Evolutionary conservation across 179 eudicot species (phyloP).

Genomic region (Nepenthes alata): DNA sequence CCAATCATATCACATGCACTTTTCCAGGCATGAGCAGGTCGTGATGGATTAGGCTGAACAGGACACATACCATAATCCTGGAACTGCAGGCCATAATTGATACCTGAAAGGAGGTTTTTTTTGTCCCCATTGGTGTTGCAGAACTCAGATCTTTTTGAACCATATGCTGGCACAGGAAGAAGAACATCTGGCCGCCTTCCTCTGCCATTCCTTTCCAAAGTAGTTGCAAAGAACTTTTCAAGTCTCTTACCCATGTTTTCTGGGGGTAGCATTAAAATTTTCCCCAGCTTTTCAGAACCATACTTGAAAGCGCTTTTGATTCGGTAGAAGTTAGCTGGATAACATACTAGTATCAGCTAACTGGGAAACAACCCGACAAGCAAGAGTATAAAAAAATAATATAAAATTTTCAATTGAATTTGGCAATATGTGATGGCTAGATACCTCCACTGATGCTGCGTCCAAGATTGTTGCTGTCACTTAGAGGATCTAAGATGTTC

Average conservation of each 20-base stretch:
- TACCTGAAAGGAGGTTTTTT: conserved; percentile 17
- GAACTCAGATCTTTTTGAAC: conserved; percentile 9
- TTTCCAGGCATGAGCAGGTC: conserved; percentile 4
- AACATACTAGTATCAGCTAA: conserved; percentile 1
- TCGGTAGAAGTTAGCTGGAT: conserved; percentile 28
- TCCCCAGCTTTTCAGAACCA: conserved; percentile 22
- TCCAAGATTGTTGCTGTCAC: conserved; percentile 35
- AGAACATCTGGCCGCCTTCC: conserved; percentile 22
- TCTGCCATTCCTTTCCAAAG: conserved; percentile 23
- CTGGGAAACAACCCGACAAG: background rate
- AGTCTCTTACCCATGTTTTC: conserved; percentile 19
- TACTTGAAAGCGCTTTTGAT: conserved; percentile 27
- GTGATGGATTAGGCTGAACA: no score
- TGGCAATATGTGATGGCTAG: background rate
- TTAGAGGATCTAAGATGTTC: conserved; percentile 49
- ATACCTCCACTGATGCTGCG: conserved; percentile 37
- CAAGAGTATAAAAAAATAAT: background rate
- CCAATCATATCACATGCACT: conserved; percentile 14
- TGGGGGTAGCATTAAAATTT: conserved; percentile 14
- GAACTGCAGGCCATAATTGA: conserved; percentile 21
- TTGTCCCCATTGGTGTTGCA: conserved; percentile 9
- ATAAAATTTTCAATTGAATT: no score
- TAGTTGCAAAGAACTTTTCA: conserved; percentile 24
- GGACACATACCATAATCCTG: conserved; percentile 12
- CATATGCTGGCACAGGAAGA: conserved; percentile 18